Evolutionary conservation across 768 basidiomycete genomes (phyloP).

Genomic region (Tephrocybe sp.): DNA sequence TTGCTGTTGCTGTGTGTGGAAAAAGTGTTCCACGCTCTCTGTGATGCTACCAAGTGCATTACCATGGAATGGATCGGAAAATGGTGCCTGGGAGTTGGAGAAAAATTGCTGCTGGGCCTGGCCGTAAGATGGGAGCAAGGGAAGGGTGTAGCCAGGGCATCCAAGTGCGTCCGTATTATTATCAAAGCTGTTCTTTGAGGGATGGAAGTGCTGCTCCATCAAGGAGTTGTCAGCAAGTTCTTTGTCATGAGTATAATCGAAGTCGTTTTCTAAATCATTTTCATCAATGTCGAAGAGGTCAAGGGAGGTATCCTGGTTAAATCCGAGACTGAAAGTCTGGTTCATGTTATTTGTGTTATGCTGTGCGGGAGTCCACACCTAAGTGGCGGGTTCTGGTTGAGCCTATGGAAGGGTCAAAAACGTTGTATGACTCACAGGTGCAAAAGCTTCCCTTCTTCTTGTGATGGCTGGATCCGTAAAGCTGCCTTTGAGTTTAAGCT

Average conservation of each 20-base stretch:
- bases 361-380: slow-evolving; percentile 33
- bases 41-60: slow-evolving; percentile 34
- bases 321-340: slow-evolving; percentile 29
- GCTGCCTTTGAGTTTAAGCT: slow-evolving; percentile 66
- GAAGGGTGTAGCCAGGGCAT: slow-evolving; percentile 31
- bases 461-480: slow-evolving; percentile 68
- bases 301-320: slow-evolving; percentile 42
- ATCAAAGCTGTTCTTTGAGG: slow-evolving; percentile 22
- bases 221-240: slow-evolving; percentile 37
- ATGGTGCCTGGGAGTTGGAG: slow-evolving; percentile 23
- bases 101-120: slow-evolving; percentile 24
- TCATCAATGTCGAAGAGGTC: slow-evolving; percentile 77
- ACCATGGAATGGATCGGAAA: slow-evolving; percentile 41
- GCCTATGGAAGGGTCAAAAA: slow-evolving; percentile 26
- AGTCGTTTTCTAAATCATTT: slow-evolving; percentile 56
- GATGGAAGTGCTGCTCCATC: slow-evolving; percentile 26
- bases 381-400: slow-evolving; percentile 9
- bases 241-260: slow-evolving; percentile 32
- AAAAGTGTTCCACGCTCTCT: slow-evolving; percentile 42
- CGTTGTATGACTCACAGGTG: slow-evolving; percentile 27
- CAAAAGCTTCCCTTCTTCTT: slow-evolving; percentile 43
- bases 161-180: slow-evolving; percentile 28
- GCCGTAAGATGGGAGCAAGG: slow-evolving; percentile 21
- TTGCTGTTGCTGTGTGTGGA: slow-evolving; percentile 38
- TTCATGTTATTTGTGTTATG: slow-evolving; percentile 19